Base-by-base conservation (phyloP, 164 flowering plant species). In the Aristolochia fimbriata region DNA sequence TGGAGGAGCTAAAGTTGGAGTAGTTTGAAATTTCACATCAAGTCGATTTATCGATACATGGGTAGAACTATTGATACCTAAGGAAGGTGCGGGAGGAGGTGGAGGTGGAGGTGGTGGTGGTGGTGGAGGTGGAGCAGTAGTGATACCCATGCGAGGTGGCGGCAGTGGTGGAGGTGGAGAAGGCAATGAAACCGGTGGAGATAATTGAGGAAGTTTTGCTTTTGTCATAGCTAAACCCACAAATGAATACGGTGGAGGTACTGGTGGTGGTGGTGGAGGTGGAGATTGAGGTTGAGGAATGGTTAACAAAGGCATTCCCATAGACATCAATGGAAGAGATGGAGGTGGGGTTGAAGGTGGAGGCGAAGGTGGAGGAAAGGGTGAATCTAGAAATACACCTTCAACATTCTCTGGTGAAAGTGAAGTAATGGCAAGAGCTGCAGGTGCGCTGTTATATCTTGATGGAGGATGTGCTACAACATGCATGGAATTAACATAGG, bases 381-480 rank as follows among this genome's bases (percentile, higher is more conserved):
- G 19, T 7, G 52, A 49, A 3, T 10, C 30, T 22, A 31, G 30
- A 9, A 21, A 51, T 51, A 68, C 65, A 63, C 66, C 71, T 25
- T 59, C 59, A 43, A 41, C 68, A 41, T 68, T 55, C 62, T 77
- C 87, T 68, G 80, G 75, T 23, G 73, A 27, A 61, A 76, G 67
- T 49, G 77, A 56, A 71, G 62, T 22, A 51, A 68, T 62, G 43
- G 62, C 74, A 61, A 82, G 65, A 64, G 76, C 73, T 72, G 88
- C 75, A 23, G 88, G 87, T 62, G 93, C 91, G 76, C 90, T 84
- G 65, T 81, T 85, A 68, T 80, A 71, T 65, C 92, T 83, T 37
- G 85, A 64, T 62, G 95, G 92, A 46, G 87, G 93, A 70, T 80
- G 65, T 62, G 56, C 77, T 12, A 71, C 63, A 30, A 82, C 75